phyloP scores from a whole-genome alignment of 1,284 basidiomycete genomes.

The Trametes polyzona region DNA sequence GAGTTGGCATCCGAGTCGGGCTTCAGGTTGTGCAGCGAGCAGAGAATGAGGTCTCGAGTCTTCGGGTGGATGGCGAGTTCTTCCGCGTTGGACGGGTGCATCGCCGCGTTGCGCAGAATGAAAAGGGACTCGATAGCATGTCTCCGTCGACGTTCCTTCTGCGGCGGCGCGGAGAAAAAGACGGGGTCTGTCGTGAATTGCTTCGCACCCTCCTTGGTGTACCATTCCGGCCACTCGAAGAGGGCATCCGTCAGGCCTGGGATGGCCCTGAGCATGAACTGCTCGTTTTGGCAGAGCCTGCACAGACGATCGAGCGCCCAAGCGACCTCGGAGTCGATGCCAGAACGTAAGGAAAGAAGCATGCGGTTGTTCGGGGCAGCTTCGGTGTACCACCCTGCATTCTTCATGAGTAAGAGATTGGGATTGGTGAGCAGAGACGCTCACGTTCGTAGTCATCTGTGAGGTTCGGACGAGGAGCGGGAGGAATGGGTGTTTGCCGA shows the following conservation, averaged over 20 bases:
- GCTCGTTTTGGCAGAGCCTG: slow-evolving; percentile 74
- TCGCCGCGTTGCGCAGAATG: slow-evolving; percentile 75
- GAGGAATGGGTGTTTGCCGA: slow-evolving; percentile 21
- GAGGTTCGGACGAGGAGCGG: slow-evolving; percentile 46
- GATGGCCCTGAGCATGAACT: slow-evolving; percentile 67
- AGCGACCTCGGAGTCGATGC: slow-evolving; percentile 72
- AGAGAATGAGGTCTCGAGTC: slow-evolving; percentile 62
- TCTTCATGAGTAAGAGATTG: not conserved
- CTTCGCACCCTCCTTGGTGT: slow-evolving; percentile 55
- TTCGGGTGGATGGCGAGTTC: slow-evolving; percentile 62
- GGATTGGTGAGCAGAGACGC: slow-evolving; percentile 33
- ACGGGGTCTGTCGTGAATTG: slow-evolving; percentile 41
- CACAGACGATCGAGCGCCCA: slow-evolving; percentile 84
- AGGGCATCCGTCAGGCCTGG: slow-evolving; percentile 80
- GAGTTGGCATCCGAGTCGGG: slow-evolving; percentile 60
- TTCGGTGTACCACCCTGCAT: slow-evolving; percentile 80
- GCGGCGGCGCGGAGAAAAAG: slow-evolving; percentile 59
- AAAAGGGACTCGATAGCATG: slow-evolving; percentile 78
- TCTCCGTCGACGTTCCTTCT: slow-evolving; percentile 56
- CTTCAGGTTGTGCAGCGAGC: slow-evolving; percentile 59
- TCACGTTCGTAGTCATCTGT: slow-evolving; percentile 79
- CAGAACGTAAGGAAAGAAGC: slow-evolving; percentile 78
- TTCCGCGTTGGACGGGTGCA: slow-evolving; percentile 64
- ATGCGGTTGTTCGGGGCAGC: slow-evolving; percentile 75
- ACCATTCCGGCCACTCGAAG: slow-evolving; percentile 84